These are phyloP conservation scores for Fraxinus floribunda DNA, from an alignment of 305 asterid genomes.

Conservation along the genomic window DNA sequence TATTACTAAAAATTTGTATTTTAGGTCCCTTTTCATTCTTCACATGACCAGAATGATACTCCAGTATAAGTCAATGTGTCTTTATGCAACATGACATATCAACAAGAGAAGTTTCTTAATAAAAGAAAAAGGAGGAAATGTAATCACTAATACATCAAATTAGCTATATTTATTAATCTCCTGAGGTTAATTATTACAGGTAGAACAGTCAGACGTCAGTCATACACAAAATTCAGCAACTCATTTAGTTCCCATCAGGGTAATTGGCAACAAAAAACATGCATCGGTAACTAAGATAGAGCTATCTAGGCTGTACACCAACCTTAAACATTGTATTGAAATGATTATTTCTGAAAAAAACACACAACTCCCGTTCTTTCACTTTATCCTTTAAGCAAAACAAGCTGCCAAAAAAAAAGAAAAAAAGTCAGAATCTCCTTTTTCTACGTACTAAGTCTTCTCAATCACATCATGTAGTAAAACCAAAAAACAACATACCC, in stretches of 20 bases:
- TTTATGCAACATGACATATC: conserved; percentile 2
- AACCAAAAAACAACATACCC: conserved; percentile 55
- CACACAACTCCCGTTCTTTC: conserved; percentile 91
- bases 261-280: conserved; percentile 3
- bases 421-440: conserved; percentile 23
- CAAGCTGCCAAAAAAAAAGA: conserved; percentile 51
- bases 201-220: background rate
- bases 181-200: background rate
- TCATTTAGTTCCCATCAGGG: conserved; percentile 11
- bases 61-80: background rate
- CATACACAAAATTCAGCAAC: conserved; percentile 10
- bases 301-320: conserved; percentile 26
- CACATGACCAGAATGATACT: background rate
- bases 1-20: background rate
- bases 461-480: conserved; percentile 14
- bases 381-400: conserved; percentile 81
- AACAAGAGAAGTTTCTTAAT: conserved; percentile 8
- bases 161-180: background rate
- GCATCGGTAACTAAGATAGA: background rate
- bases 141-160: background rate
- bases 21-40: conserved; percentile 2
- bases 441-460: conserved; percentile 18
- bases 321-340: conserved; percentile 99
- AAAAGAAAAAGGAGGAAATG: background rate
- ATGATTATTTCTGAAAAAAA: conserved; percentile 95